These are phyloP conservation scores for Ascochyta pisi DNA, from an alignment of 2,329 filamentous ascomycete genomes.

Conservation along the genomic window DNA sequence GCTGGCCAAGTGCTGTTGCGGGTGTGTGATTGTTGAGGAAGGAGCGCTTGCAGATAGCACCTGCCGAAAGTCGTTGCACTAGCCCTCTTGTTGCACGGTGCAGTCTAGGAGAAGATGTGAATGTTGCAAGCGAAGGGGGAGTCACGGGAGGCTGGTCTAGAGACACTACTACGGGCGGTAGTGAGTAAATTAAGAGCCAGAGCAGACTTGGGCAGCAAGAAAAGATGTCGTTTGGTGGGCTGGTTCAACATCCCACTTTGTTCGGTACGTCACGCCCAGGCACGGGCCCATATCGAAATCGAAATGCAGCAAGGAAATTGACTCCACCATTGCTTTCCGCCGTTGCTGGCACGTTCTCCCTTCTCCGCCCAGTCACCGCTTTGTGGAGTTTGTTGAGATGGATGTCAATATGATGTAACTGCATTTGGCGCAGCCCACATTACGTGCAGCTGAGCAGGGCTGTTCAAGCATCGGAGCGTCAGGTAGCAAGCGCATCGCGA, in stretches of 20 bases:
- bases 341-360: constrained; percentile 26
- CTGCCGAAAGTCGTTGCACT: constrained; percentile 7
- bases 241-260: constrained; percentile 25
- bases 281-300: constrained; percentile 15
- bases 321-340: constrained; percentile 23
- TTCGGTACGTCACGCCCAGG: constrained; percentile 16
- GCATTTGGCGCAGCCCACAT: constrained; percentile 15
- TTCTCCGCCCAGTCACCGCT: constrained; percentile 16
- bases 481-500: background rate
- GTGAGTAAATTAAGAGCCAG: constrained; percentile 4
- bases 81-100: background rate
- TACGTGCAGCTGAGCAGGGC: constrained; percentile 4
- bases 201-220: constrained; percentile 12
- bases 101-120: background rate
- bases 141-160: background rate
- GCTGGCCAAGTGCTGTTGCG: constrained; percentile 4
- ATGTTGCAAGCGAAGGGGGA: background rate
- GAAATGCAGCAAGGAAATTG: constrained; percentile 16
- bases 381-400: constrained; percentile 18
- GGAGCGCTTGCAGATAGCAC: constrained; percentile 9
- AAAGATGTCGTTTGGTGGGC: constrained; percentile 22
- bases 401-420: constrained; percentile 31
- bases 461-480: constrained; percentile 5
- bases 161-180: constrained; percentile 1
- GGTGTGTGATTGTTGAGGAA: constrained; percentile 16